These are phyloP conservation scores for Amyloporia xantha DNA, from an alignment of 768 basidiomycete species.

Conservation along the genomic window DNA sequence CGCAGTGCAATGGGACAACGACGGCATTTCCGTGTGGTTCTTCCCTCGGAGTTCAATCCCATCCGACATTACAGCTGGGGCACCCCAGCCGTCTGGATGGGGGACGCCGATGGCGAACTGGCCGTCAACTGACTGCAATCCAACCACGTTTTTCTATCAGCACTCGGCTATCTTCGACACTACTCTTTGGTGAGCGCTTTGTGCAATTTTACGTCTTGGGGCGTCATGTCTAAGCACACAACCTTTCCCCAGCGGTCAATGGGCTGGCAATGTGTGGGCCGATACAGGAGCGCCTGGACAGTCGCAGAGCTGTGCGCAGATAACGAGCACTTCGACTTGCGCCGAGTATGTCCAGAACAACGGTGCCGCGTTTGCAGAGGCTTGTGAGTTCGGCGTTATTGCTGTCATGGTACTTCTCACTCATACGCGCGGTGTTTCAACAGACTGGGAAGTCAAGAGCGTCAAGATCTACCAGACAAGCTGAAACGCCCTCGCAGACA, in stretches of 20 bases:
- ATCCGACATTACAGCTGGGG: conserved; percentile 59
- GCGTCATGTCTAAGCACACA: conserved; percentile 2
- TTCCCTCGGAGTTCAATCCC: conserved; percentile 75
- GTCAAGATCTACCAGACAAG: conserved; percentile 62
- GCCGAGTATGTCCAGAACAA: conserved; percentile 66
- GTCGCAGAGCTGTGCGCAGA: conserved; percentile 74
- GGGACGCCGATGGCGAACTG: conserved; percentile 72
- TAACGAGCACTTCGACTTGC: conserved; percentile 83
- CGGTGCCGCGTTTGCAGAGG: conserved; percentile 65
- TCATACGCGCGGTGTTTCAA: too few species aligned
- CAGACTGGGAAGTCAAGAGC: conserved; percentile 79
- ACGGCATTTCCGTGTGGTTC: conserved; percentile 77
- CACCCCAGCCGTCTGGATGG: conserved; percentile 72
- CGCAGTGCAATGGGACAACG: conserved; percentile 69
- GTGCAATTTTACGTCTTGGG: conserved; percentile 2
- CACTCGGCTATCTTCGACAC: conserved; percentile 83
- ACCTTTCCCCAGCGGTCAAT: conserved; percentile 66
- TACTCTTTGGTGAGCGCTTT: conserved; percentile 62
- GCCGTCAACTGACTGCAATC: conserved; percentile 69
- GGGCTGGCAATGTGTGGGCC: conserved; percentile 80
- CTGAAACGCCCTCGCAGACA: not conserved
- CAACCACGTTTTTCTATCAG: conserved; percentile 70
- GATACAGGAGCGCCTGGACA: conserved; percentile 73
- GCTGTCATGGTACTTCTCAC: too few species aligned
- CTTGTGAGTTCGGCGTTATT: conserved; percentile 52